Conservation (phyloP, 345 rosid species). For the Microcos paniculata region DNA sequence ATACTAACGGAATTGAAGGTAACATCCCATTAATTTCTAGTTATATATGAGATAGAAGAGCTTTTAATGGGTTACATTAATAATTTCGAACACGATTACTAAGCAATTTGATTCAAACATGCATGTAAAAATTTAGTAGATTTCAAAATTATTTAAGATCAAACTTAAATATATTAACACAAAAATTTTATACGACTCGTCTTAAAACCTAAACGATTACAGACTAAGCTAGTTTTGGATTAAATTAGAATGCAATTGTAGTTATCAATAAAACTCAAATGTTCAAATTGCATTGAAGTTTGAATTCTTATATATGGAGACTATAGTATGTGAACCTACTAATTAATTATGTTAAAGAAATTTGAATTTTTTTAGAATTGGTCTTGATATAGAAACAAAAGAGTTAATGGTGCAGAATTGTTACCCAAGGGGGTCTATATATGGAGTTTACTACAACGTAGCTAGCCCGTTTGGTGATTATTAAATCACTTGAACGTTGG, state of each 20-base stretch:
- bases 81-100: not conserved
- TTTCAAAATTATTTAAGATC: not conserved
- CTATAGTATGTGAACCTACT: not conserved
- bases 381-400: not conserved
- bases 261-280: not conserved
- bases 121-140: not conserved
- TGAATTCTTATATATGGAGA: too few species aligned
- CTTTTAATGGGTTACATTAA: not conserved
- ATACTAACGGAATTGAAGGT: not conserved
- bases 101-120: not conserved
- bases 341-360: not conserved
- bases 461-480: too few species aligned
- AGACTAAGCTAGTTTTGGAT: not conserved
- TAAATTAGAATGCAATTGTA: not conserved
- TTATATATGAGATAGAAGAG: not conserved
- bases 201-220: not conserved
- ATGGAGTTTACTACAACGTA: too few species aligned
- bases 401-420: too few species aligned
- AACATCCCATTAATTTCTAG: not conserved
- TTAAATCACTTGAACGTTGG: too few species aligned
- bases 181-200: not conserved
- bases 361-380: not conserved
- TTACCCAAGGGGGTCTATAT: too few species aligned
- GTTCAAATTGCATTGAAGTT: not conserved
- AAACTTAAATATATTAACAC: not conserved